Evolutionary conservation across 108 stramenopile species (phyloP).

Genomic region (Epithemia pelagica): DNA sequence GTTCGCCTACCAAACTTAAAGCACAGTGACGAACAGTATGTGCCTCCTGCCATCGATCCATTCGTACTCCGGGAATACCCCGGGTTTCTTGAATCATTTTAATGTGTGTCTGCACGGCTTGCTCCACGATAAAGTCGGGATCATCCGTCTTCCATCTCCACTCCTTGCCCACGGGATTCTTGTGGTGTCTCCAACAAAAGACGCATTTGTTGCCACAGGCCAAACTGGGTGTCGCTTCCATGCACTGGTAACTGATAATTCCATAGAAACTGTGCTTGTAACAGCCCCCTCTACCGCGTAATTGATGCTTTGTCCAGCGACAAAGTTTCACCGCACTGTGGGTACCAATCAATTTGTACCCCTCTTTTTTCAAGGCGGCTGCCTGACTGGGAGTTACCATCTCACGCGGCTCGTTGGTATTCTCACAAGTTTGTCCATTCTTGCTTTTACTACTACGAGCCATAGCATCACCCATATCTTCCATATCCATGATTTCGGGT

Average conservation of each 20-base stretch:
- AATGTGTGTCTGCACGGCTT: slow-evolving; percentile 77
- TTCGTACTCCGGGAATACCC: slow-evolving; percentile 92
- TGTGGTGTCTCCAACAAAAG: slow-evolving; percentile 98
- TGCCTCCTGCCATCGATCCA: slow-evolving; percentile 90
- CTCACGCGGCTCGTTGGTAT: slow-evolving; percentile 37
- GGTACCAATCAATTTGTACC: slow-evolving; percentile 92
- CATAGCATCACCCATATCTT: slow-evolving; percentile 85
- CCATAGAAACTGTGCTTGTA: slow-evolving; percentile 98
- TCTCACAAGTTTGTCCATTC: no score
- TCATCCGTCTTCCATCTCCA: slow-evolving; percentile 97
- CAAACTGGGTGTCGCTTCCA: slow-evolving; percentile 93
- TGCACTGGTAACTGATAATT: slow-evolving; percentile 94
- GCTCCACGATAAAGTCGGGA: slow-evolving; percentile 83
- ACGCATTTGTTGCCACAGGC: slow-evolving; percentile 98
- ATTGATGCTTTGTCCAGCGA: slow-evolving; percentile 97
- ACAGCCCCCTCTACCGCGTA: slow-evolving; percentile 91
- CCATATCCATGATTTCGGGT: slow-evolving; percentile 80
- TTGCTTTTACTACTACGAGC: slow-evolving; percentile 15
- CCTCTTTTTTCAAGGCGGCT: slow-evolving; percentile 88
- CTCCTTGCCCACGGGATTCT: slow-evolving; percentile 95
- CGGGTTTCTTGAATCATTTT: slow-evolving; percentile 90
- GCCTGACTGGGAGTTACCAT: slow-evolving; percentile 95
- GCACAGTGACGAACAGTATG: slow-evolving; percentile 88
- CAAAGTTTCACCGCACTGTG: slow-evolving; percentile 96
- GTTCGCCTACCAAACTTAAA: slow-evolving; percentile 81